Conservation (phyloP, 2,329 filamentous ascomycete species). For the Zymoseptoria pseudotritici region DNA sequence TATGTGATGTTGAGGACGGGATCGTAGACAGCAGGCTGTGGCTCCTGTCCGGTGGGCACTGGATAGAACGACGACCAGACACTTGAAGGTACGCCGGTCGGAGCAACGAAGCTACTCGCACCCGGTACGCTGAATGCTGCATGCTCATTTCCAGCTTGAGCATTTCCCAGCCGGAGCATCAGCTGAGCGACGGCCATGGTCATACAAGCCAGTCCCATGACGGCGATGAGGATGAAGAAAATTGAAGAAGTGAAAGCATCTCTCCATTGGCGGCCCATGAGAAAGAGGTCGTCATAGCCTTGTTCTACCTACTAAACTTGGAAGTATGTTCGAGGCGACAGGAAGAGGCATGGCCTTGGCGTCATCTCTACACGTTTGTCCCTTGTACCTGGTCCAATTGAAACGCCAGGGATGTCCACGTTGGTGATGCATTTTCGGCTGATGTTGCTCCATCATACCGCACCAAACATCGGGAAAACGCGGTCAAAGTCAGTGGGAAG, state of each 20-base stretch:
- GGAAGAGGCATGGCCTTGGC: background rate
- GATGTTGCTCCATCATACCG: background rate
- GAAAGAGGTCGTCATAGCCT: background rate
- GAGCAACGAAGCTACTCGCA: conserved; percentile 33
- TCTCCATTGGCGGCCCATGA: background rate
- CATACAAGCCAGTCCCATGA: conserved; percentile 6
- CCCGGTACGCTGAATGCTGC: conserved; percentile 3
- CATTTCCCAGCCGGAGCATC: conserved; percentile 10
- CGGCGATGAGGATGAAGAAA: conserved; percentile 1
- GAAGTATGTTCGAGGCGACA: background rate
- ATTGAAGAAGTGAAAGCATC: background rate
- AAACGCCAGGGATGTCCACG: background rate
- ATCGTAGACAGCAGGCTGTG: conserved; percentile 49
- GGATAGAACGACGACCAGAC: conserved; percentile 45
- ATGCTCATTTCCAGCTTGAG: conserved; percentile 7
- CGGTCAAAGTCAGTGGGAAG: background rate
- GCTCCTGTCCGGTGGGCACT: conserved; percentile 41
- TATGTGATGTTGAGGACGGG: conserved; percentile 48
- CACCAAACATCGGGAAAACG: background rate
- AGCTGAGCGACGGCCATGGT: conserved; percentile 9
- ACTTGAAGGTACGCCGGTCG: conserved; percentile 44
- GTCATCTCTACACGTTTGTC: background rate
- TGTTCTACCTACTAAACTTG: background rate
- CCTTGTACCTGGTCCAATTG: background rate
- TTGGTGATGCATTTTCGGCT: background rate